Evolutionary conservation across 169 alveolate species (phyloP).

Genomic region (Toxoplasma gondii): DNA sequence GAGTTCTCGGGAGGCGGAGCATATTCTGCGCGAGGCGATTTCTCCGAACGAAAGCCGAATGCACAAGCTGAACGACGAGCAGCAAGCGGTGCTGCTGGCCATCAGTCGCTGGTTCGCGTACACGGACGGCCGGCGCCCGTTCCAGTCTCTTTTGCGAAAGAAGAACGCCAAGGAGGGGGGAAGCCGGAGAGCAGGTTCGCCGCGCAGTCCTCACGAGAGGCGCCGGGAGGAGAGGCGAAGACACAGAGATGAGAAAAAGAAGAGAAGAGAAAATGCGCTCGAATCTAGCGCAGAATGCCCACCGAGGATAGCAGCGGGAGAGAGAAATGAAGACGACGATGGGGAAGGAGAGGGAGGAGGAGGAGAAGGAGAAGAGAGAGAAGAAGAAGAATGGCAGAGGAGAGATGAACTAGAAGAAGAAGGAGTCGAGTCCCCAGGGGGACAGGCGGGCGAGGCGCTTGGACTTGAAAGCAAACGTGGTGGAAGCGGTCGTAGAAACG

Average conservation of each 20-base stretch:
- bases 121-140: slow-evolving; percentile 51
- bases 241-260: neutral
- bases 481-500: neutral
- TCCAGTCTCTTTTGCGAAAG: neutral
- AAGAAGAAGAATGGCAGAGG: neutral
- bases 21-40: neutral
- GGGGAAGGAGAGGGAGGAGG: neutral
- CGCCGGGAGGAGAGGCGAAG: neutral
- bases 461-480: neutral
- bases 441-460: neutral
- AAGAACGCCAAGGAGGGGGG: neutral
- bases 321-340: neutral
- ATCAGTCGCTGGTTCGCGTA: slow-evolving; percentile 43
- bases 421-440: neutral
- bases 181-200: too few relatives aligned
- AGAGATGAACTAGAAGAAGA: neutral
- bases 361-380: neutral
- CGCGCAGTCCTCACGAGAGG: neutral
- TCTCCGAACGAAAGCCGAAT: neutral
- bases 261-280: neutral
- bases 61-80: slow-evolving; percentile 39
- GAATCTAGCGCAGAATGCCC: neutral
- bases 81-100: slow-evolving; percentile 39
- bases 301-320: too few relatives aligned
- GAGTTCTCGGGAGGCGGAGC: neutral